Base-by-base conservation (phyloP, 2,329 filamentous ascomycete genomes). In the Penicillium olsonii region DNA sequence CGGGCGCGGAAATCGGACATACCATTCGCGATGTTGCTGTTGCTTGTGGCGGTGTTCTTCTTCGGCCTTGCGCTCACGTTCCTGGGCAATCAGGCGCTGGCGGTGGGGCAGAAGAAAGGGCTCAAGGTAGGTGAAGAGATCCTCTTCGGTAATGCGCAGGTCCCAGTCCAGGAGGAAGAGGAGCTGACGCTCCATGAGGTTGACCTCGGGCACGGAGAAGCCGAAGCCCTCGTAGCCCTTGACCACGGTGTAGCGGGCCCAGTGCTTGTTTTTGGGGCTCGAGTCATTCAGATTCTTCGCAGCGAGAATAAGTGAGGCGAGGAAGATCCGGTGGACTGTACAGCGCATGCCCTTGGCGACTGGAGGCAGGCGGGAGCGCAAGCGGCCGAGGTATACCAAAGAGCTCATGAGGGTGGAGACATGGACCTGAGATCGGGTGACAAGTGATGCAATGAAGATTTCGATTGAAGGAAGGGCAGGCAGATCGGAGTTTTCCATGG, bases 191-290 rank as follows among this genome's bases (percentile, higher is more conserved):
- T 99, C 94, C 94, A 99, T 99, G 55, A 97, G 81, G 78, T 99
- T 99, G 64, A 99, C 94, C 76, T 99, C 94, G 29, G 90, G 94
- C 60, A 92, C 82, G 64, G 86, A 92, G 80, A 99, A 97, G 62
- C 91, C 89, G 66, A 97, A 99, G 66, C 79, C 83, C 10, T 85
- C 84, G 70, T 79, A 87, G 45, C 82, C 84, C 55, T 80, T 81
- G 61, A 96, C 86, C 64, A 86, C 77, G 52, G 88, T 95, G 79
- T 97, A 99, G 65, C 85, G 87, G 58, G 94, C 92, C 94, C 94
- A 99, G 81, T 99, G 94, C 85, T 97, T 97, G 84, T 99, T 99
- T 85, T 97, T 97, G 56, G 94, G 94, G 11, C 91, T 96, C 54
- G 91, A 96, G 79, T 97, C 94, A 72, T 99, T 97, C 62, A 97